phyloP scores from a whole-genome alignment of 345 rosid genomes.

The Aethionema arabicum region DNA sequence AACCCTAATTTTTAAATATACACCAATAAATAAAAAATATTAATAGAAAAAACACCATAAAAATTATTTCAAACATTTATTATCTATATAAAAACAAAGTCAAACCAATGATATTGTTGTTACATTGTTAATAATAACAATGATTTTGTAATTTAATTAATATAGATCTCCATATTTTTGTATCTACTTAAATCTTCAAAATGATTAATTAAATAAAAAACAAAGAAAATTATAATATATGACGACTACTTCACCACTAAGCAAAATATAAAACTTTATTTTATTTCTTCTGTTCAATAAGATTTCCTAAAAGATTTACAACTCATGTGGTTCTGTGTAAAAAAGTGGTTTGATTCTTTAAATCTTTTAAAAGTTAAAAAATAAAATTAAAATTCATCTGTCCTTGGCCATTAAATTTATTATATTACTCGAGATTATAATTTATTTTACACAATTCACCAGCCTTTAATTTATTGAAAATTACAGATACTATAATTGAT shows the following conservation, averaged over 20 bases:
- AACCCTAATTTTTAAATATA: too few species aligned
- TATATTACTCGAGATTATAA: background rate
- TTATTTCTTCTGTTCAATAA: constrained; percentile 28
- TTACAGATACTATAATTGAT: too few species aligned
- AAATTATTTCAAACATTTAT: background rate
- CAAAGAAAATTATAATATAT: background rate
- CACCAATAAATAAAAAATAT: too few species aligned
- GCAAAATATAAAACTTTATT: constrained; percentile 33
- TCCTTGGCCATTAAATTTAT: constrained; percentile 21
- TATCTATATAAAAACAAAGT: background rate
- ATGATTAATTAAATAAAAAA: background rate
- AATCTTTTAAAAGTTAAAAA: constrained; percentile 22
- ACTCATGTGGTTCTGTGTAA: constrained; percentile 35
- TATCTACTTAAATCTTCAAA: background rate
- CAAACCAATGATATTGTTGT: background rate
- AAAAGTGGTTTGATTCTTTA: constrained; percentile 38
- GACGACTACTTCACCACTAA: constrained; percentile 34
- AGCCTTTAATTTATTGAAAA: too few species aligned
- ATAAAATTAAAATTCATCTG: constrained; percentile 5
- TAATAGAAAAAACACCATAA: too few species aligned
- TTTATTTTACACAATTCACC: too few species aligned
- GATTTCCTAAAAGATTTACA: constrained; percentile 29
- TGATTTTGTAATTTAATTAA: background rate
- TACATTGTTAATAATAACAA: background rate
- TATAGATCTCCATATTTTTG: background rate